phyloP scores from a whole-genome alignment of 2,329 filamentous ascomycete species.

The Pseudogymnoascus sp. region DNA sequence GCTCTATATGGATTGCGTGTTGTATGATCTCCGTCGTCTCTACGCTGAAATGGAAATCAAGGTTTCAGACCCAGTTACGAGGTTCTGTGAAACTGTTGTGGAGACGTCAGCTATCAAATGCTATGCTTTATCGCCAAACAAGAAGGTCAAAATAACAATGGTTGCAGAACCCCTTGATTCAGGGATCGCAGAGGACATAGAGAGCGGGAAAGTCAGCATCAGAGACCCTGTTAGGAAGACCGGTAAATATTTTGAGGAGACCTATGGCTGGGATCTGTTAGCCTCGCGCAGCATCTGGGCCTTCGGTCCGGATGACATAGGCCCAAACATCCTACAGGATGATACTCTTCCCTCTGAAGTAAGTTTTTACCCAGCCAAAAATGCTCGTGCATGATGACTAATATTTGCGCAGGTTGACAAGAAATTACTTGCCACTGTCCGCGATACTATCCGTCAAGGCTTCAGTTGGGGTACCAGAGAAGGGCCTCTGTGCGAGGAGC shows the following conservation, averaged over 20 bases:
- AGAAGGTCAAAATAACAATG: conserved; percentile 99
- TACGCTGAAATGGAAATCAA: conserved; percentile 99
- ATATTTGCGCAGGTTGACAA: conserved; percentile 62
- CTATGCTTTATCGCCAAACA: conserved; percentile 95
- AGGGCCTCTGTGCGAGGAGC: conserved; percentile 95
- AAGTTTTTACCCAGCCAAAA: conserved; percentile 26
- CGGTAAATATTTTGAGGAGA: conserved; percentile 94
- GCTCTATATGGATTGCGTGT: conserved; percentile 98
- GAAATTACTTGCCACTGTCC: conserved; percentile 75
- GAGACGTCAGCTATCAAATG: conserved; percentile 97
- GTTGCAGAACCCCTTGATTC: conserved; percentile 92
- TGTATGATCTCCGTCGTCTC: conserved; percentile 85
- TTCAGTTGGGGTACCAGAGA: conserved; percentile 96
- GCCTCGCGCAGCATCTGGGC: conserved; percentile 96
- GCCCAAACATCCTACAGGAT: conserved; percentile 92
- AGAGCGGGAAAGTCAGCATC: conserved; percentile 82
- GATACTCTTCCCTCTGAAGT: conserved; percentile 87
- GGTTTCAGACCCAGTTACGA: conserved; percentile 92
- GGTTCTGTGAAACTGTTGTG: conserved; percentile 96
- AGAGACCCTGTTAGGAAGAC: conserved; percentile 87
- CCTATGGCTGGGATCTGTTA: conserved; percentile 93
- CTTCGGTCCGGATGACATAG: conserved; percentile 90
- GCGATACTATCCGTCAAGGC: conserved; percentile 88
- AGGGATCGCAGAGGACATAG: conserved; percentile 90
- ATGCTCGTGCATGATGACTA: background rate